Base-by-base conservation (phyloP, 208 protist species). In the Trypanosoma grayi region DNA sequence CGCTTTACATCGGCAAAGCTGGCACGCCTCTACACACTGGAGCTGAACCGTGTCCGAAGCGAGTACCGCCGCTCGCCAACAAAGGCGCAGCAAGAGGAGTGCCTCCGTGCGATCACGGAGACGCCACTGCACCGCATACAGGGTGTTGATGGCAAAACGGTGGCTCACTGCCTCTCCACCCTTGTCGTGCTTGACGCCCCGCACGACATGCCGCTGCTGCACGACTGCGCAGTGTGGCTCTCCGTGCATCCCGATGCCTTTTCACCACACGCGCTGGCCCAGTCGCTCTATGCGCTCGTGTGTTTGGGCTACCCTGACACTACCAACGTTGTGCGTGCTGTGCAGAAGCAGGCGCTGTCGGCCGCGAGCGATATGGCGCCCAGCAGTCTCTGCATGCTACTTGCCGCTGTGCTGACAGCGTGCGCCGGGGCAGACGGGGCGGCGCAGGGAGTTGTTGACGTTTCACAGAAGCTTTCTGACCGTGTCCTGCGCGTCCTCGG, bases 191-290 rank as follows among this genome's bases (percentile, higher is more conserved):
- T 75, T 10, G 59, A 73, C 20, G 81, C 70, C 7, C 24, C 46
- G 2, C 16, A n/a, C 1, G 54, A 60, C 20, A 40, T 80, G 14
- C 43, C 75, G 0, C 8, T 85, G 20, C 11, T 88, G 2, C 72
- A 76, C 22, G 81, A 88, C 18, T 75, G 67, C 33, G 58, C 63
- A 6, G 37, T 75, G 14, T 88, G 81, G 81, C 45, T 85, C 41
- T 60, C 60, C 18, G 50, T 73, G 9, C 60, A 71, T 31, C 65
- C 65, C 4, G 51, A 53, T 20, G 56, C 55, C 1, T 60, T 71
- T 6, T 46, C 65, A 9, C 50, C 57, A 7, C 65, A 71, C 25
- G 51, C 57, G 3, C 41, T 71, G 0, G 65, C 65, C 30, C 65
- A 71, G 30, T 56, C 68, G 6, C 68, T 72, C 16, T 65, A 69